Evolutionary conservation across 2,329 filamentous ascomycete genomes (phyloP).

Genomic region (Penicillium sp.): DNA sequence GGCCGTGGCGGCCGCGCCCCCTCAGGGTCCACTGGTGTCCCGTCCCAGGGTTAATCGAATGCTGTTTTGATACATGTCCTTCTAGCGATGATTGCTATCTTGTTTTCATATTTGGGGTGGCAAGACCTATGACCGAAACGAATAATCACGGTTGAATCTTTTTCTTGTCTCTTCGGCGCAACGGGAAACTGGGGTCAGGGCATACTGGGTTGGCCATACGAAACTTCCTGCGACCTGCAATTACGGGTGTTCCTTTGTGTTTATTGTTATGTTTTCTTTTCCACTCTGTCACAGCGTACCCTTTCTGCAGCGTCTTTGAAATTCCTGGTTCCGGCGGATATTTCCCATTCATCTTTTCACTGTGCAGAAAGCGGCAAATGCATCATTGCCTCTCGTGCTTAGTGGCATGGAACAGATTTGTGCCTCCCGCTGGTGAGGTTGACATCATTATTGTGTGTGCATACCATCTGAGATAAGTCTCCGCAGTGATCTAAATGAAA

Average conservation of each 20-base stretch:
- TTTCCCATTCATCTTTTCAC: constrained; percentile 10
- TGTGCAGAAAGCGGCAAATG: constrained; percentile 7
- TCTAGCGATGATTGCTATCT: constrained; percentile 23
- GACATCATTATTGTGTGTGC: constrained; percentile 7
- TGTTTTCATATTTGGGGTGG: constrained; percentile 24
- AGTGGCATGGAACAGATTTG: constrained; percentile 1
- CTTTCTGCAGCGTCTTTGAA: constrained; percentile 24
- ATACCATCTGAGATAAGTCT: constrained; percentile 18
- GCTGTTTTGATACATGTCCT: constrained; percentile 16
- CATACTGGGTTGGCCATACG: constrained; percentile 25
- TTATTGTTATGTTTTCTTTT: constrained; percentile 13
- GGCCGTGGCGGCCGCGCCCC: constrained; percentile 42
- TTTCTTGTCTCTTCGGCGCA: constrained; percentile 26
- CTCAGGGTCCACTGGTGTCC: constrained; percentile 42
- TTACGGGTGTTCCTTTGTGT: constrained; percentile 23
- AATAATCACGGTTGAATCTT: constrained; percentile 24
- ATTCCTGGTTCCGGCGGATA: constrained; percentile 17
- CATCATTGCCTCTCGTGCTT: neutral
- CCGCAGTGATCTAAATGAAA: constrained; percentile 18
- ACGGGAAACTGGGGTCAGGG: constrained; percentile 25
- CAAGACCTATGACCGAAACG: constrained; percentile 27
- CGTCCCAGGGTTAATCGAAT: constrained; percentile 31
- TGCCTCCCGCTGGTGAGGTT: neutral
- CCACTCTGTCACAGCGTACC: constrained; percentile 19
- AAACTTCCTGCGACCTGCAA: constrained; percentile 23